A percentile compares a stretch with the other conserved stretches of the same genome.
These are phyloP conservation scores for Yarrowia keelungensis DNA, from an alignment of 805 yeast genomes.

Conservation along the genomic window DNA sequence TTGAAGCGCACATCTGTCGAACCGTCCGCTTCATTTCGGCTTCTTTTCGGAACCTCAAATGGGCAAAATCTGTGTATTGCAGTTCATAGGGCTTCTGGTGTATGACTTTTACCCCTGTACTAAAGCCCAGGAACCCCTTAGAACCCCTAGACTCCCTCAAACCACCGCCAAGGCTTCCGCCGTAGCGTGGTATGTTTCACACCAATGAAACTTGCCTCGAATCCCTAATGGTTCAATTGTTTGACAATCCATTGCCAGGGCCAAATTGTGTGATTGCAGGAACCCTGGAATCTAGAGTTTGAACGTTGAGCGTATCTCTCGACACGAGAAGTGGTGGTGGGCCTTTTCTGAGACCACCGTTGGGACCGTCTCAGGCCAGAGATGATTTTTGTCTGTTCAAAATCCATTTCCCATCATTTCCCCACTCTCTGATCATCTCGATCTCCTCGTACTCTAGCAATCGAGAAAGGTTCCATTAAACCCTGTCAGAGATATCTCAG, in stretches of 20 bases:
- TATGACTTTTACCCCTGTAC: no score
- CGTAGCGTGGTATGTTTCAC: no score
- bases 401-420: no score
- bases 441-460: not conserved
- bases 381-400: no score
- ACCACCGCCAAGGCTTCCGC: no score
- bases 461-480: not conserved
- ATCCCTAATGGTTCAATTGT: no score
- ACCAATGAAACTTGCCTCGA: no score
- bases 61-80: not conserved
- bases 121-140: no score
- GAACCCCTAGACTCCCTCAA: not conserved
- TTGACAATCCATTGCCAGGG: no score
- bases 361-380: not conserved
- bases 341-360: not conserved
- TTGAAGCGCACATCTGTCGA: not conserved
- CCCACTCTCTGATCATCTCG: no score
- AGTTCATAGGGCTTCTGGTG: not conserved
- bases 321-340: not conserved
- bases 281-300: not conserved
- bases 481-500: not conserved
- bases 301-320: constrained; percentile 2
- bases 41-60: constrained; percentile 1
- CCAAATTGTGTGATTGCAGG: no score
- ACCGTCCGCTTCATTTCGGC: not conserved